These are phyloP conservation scores for Agaricus bisporus DNA, from an alignment of 768 basidiomycete species.

Conservation along the genomic window DNA sequence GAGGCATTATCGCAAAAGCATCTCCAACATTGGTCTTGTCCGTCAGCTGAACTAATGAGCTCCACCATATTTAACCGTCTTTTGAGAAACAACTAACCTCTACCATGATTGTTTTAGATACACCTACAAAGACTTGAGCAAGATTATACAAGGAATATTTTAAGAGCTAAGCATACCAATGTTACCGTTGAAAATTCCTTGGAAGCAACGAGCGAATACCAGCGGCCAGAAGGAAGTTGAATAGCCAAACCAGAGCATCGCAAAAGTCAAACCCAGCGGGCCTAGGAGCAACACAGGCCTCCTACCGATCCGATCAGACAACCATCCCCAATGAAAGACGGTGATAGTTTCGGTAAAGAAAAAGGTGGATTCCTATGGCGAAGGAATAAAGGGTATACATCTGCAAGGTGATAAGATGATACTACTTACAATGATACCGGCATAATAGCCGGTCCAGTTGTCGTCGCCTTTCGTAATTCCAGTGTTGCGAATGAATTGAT, in stretches of 20 bases:
- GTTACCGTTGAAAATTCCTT: conserved; percentile 36
- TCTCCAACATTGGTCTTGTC: conserved; percentile 33
- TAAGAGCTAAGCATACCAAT: conserved; percentile 12
- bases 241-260: conserved; percentile 36
- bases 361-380: conserved; percentile 34
- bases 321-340: conserved; percentile 38
- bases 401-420: neutral
- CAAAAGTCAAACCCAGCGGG: conserved; percentile 34
- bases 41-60: conserved; percentile 21
- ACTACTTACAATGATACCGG: conserved; percentile 36
- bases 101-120: conserved; percentile 38
- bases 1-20: conserved; percentile 27
- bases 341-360: conserved; percentile 37
- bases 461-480: conserved; percentile 40
- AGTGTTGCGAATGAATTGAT: conserved; percentile 37
- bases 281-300: conserved; percentile 39
- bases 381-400: neutral
- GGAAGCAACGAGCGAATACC: conserved; percentile 23
- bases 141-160: neutral
- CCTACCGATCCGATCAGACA: conserved; percentile 40
- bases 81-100: conserved; percentile 24
- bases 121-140: conserved; percentile 21
- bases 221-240: conserved; percentile 31
- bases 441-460: conserved; percentile 40
- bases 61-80: neutral